Base-by-base conservation (phyloP, 2,329 filamentous ascomycete genomes). In the Chalaropsis ovoidea region DNA sequence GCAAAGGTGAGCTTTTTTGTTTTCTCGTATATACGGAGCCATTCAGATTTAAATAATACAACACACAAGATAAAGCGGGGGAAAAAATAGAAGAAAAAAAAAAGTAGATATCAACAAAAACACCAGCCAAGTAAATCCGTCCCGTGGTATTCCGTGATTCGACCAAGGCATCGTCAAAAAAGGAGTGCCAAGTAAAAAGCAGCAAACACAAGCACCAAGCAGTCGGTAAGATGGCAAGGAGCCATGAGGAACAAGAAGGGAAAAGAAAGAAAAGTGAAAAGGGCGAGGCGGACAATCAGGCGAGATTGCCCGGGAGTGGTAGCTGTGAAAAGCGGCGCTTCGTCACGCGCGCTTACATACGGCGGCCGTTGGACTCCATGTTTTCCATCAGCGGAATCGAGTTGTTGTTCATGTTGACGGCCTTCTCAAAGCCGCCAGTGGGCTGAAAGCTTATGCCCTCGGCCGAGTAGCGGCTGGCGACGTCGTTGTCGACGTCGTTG, bases 401-500 rank as follows among this genome's bases (percentile, higher is more conserved):
- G 54, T 58, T 58, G 43, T 47, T 47, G 27, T 58, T 58, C 54
- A 80, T 79, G 71, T 75, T 77, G 71, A 80, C 77, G 15, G 35
- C 24, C 73, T 81, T 81, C 71, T 81, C 78, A 61, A 77, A 74
- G 11, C 45, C 62, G 27, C 45, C 41, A 10, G 24, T 39, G 3
- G 76, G 74, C 43, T 78, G 76, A 67, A 77, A 77, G 1, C 74
- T 74, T 17, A 71, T 69, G 19, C 74, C 74, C 22, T 77, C 77
- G 39, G 71, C 73, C 4, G 77, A 79, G 69, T 77, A 80, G 43
- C 78, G 74, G 68, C 76, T 80, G 7, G 71, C 75, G 5, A 72
- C 74, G 64, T 80, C 78, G 68, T 74, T 76, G 19, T 80, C 78
- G 8, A 77, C 73, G 56, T 79, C 79, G 68, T 76, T 79, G 61